Evolutionary conservation across 495 filamentous ascomycete genomes (phyloP), one percentile per base, ranked within the genome.

Genomic region (Niebla homalea): DNA sequence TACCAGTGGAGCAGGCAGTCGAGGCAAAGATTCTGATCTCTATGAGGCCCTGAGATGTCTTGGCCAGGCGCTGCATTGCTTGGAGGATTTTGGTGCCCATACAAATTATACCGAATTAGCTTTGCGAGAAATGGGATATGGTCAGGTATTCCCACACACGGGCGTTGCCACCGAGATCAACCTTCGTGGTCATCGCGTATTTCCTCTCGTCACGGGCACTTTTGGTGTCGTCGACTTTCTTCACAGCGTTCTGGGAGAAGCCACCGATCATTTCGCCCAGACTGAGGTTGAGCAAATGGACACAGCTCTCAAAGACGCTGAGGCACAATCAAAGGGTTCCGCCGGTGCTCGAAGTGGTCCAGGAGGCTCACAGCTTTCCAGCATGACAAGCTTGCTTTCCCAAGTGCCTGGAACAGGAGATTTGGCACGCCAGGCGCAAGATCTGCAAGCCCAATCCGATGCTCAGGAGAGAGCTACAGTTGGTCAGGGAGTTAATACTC

Each of bases 221-320:
- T 93, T 98, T 66, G 92, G 92, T 16, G 88, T 81, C 55, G 90
- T 96, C 20, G 92, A 97, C 57, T 98, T 98, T 65, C 73, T 96
- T 60, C 92, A 98, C 64, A 94, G 87, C 0, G 88, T 98, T n/a
- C 72, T 96, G 7, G 92, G 92, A 35, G 92, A 98, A 62, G 90
- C 89, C 20, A 93, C 80, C 18, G 92, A 98, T 60, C 88, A 95
- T 60, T 89, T 98, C 66, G 89, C 89, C 4, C 92, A 97, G 62
- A 85, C 85, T 15, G 92, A 98, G 65, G 79, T 98, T 44, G 86
- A 94, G 41, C 81, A 97, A 61, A 78, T 96, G 62, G 82, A 96
- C 57, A 66, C 74, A 25, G 85, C 81, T 8, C 77, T 98, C 22
- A 69, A 72, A 2, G 70, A 79, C 51, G 81, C 81, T 2, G 64